phyloP scores from a whole-genome alignment of 768 basidiomycete species.

The Pleurotus tuoliensis region DNA sequence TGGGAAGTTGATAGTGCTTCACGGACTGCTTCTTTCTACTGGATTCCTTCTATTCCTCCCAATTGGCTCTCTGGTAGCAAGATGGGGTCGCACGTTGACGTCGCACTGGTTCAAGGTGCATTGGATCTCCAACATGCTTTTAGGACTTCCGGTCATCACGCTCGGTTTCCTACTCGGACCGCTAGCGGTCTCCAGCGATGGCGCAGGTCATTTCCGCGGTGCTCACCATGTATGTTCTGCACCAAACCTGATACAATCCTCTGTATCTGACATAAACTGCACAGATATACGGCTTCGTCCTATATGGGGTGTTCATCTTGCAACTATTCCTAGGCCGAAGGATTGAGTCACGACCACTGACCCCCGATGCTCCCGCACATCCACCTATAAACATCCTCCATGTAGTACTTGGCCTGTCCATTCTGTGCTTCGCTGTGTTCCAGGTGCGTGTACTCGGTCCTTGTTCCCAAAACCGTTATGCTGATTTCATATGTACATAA shows the following conservation, averaged over 20 bases:
- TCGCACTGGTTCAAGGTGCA: slow-evolving; percentile 57
- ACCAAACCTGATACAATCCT: neutral
- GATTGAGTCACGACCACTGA: slow-evolving; percentile 36
- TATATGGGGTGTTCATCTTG: slow-evolving; percentile 46
- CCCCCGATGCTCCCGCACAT: slow-evolving; percentile 31
- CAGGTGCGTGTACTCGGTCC: slow-evolving; percentile 29
- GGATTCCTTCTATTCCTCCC: slow-evolving; percentile 59
- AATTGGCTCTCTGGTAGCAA: slow-evolving; percentile 46
- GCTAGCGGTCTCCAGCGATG: slow-evolving; percentile 38
- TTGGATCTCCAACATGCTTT: slow-evolving; percentile 40
- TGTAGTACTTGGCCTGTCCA: slow-evolving; percentile 44
- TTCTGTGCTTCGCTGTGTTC: slow-evolving; percentile 47
- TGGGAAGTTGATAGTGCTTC: slow-evolving; percentile 45
- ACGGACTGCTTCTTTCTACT: slow-evolving; percentile 46
- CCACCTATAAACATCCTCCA: slow-evolving; percentile 57
- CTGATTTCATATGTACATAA: slow-evolving; percentile 9
- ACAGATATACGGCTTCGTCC: slow-evolving; percentile 48
- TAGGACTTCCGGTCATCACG: slow-evolving; percentile 47
- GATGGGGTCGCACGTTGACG: slow-evolving; percentile 49
- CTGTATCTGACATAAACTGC: neutral
- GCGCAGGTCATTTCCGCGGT: slow-evolving; percentile 40
- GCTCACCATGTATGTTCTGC: slow-evolving; percentile 41
- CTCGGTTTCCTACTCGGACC: slow-evolving; percentile 47
- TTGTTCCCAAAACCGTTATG: neutral
- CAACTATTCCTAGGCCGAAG: slow-evolving; percentile 52